phyloP scores from a whole-genome alignment of 2,329 filamentous ascomycete species.

The Beauveria brongniartii region DNA sequence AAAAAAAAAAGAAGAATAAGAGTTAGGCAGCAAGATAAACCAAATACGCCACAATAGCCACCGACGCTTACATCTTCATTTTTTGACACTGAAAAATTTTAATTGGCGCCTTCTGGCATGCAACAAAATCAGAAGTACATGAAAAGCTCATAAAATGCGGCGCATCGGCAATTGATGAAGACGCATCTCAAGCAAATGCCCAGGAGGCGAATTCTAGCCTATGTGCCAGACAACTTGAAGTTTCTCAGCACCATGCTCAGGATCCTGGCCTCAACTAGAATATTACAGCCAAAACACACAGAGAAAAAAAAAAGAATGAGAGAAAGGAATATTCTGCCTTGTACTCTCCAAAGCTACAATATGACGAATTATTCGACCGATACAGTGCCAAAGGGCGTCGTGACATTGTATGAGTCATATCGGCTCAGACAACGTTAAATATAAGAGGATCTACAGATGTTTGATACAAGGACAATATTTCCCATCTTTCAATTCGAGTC shows the following conservation, averaged over 20 bases:
- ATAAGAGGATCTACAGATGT: background rate
- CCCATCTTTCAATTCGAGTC: background rate
- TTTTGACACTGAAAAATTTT: too few species aligned
- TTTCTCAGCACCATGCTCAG: background rate
- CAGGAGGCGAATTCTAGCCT: too few species aligned
- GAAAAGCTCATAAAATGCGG: too few species aligned
- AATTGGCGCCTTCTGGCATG: too few species aligned
- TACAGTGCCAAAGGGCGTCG: background rate
- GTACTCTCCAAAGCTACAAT: too few species aligned
- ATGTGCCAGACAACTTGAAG: too few species aligned
- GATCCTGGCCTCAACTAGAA: background rate
- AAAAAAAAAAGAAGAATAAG: background rate
- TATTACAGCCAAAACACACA: background rate
- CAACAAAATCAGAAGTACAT: too few species aligned
- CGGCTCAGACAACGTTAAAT: background rate
- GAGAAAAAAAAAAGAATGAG: background rate
- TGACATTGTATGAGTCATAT: conserved; percentile 2
- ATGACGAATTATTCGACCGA: background rate
- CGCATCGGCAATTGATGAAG: too few species aligned
- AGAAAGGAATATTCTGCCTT: background rate
- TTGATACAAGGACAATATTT: background rate
- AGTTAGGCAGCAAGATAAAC: background rate
- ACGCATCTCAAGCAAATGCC: background rate
- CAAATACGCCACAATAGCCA: background rate
- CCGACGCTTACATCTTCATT: background rate